phyloP scores from a whole-genome alignment of 1,139 yeast species.

The Kurtzmaniella quercitrusa region DNA sequence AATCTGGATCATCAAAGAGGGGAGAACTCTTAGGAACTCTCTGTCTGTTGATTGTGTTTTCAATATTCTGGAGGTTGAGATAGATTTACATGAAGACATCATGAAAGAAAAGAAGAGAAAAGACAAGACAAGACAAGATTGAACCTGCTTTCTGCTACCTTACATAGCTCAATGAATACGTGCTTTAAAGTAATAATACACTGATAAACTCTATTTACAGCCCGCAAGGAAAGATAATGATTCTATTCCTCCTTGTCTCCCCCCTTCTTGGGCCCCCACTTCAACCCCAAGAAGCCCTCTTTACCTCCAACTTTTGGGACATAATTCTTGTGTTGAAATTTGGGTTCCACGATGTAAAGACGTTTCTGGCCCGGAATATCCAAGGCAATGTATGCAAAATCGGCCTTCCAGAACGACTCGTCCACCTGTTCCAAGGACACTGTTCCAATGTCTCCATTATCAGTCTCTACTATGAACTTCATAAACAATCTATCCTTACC shows the following conservation, averaged over 20 bases:
- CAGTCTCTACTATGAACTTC: constrained; percentile 83
- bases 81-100: neutral
- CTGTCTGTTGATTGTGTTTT: neutral
- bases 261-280: constrained; percentile 78
- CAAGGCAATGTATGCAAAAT: constrained; percentile 68
- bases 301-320: constrained; percentile 29
- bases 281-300: constrained; percentile 70
- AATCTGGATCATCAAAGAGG: neutral
- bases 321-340: constrained; percentile 35
- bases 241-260: constrained; percentile 11
- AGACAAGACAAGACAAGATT: no score
- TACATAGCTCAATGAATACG: neutral
- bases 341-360: constrained; percentile 68
- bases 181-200: neutral
- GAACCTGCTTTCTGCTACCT: no score
- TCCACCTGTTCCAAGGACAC: constrained; percentile 79
- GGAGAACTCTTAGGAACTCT: neutral
- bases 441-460: constrained; percentile 48
- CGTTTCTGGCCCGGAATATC: constrained; percentile 72
- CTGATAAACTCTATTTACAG: neutral
- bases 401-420: constrained; percentile 61
- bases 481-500: constrained; percentile 78
- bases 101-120: no score
- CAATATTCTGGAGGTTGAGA: neutral
- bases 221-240: no score